Conservation (phyloP, 148 eudicot species). For the Vaccinium myrtillus region DNA sequence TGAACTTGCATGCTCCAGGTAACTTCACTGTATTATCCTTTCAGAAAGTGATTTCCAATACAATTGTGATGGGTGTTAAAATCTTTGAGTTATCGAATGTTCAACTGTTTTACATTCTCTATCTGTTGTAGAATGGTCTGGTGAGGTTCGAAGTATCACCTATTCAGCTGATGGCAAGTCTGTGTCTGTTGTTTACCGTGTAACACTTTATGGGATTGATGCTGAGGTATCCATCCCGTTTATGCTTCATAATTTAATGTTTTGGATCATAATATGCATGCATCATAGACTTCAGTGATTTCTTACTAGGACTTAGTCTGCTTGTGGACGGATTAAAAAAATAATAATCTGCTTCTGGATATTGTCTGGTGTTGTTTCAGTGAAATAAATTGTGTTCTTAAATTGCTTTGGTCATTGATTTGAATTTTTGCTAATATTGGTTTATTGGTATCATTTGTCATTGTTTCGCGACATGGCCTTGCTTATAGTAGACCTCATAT, state of each 20-base stretch:
- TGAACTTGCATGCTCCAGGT: slow-evolving; percentile 97
- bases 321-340: not conserved
- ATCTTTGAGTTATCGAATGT: not conserved
- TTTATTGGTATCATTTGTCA: not conserved
- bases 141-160: slow-evolving; percentile 72
- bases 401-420: not conserved
- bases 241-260: not conserved
- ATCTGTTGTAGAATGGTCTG: slow-evolving; percentile 79
- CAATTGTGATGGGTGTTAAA: not conserved
- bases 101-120: not conserved
- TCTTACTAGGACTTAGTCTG: not conserved
- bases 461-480: not conserved
- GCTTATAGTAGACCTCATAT: not conserved
- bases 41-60: not conserved
- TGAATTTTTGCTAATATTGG: not conserved
- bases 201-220: slow-evolving; percentile 18
- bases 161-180: slow-evolving; percentile 79
- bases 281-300: not conserved
- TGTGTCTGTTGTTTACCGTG: slow-evolving; percentile 88
- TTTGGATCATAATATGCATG: not conserved
- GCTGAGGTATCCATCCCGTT: slow-evolving; percentile 20
- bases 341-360: not conserved
- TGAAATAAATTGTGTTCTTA: not conserved
- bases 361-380: not conserved
- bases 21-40: slow-evolving; percentile 5